Percentiles rank a stretch among this genome's conserved stretches.
phyloP scores from a whole-genome alignment of 1,139 yeast genomes.

The Nadsonia starkeyi-henricii region DNA sequence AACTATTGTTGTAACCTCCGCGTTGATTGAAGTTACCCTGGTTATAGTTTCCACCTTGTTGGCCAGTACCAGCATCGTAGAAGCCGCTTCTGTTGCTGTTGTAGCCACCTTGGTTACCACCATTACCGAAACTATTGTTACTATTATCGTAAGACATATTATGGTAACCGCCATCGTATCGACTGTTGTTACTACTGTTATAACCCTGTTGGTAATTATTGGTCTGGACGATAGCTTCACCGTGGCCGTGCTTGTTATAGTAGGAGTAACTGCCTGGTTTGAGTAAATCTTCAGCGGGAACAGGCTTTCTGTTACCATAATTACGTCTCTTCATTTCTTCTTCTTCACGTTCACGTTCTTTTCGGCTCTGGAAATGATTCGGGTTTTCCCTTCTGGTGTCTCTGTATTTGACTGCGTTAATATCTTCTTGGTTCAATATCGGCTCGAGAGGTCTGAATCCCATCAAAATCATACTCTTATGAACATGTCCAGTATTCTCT shows the following conservation, averaged over 20 bases:
- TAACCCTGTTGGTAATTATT: constrained; percentile 11
- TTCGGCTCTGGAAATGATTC: background rate
- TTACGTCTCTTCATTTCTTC: constrained; percentile 5
- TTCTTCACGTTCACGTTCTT: constrained; percentile 9
- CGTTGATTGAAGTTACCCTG: constrained; percentile 6
- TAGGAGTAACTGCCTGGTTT: constrained; percentile 2
- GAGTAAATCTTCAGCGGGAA: background rate
- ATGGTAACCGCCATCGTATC: constrained; percentile 10
- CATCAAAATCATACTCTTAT: constrained; percentile 70
- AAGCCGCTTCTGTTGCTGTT: constrained; percentile 8
- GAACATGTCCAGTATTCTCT: constrained; percentile 12
- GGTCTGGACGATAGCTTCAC: constrained; percentile 14
- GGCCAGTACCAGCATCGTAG: constrained; percentile 5
- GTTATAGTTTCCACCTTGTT: constrained; percentile 5
- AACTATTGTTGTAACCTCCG: constrained; percentile 6
- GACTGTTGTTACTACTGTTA: constrained; percentile 13
- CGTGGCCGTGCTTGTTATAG: constrained; percentile 12
- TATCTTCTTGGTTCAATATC: constrained; percentile 56
- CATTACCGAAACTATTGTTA: constrained; percentile 14
- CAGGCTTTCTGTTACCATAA: constrained; percentile 2
- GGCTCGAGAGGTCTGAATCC: constrained; percentile 57
- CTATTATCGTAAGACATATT: constrained; percentile 14
- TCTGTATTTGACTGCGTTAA: constrained; percentile 34
- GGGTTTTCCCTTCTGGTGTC: constrained; percentile 4
- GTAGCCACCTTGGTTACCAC: constrained; percentile 9